Base-by-base conservation (phyloP, 2,329 filamentous ascomycete species). In the Teratosphaeria pseudoeucalypti region DNA sequence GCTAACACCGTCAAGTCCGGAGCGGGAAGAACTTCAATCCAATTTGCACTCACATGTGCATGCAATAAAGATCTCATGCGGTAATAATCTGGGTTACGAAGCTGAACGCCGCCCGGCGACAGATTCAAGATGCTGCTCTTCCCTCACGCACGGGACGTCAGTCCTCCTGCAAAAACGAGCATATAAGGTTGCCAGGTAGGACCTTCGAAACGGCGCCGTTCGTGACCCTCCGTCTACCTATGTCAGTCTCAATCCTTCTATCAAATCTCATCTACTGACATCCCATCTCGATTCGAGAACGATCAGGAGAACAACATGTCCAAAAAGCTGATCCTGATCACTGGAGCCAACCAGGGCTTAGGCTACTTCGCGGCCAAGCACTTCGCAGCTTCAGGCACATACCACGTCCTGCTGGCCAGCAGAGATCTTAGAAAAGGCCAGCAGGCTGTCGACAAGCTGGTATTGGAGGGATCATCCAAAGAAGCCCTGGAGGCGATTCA, bases 341-440 rank as follows among this genome's bases (percentile, higher is more conserved):
- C 77, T 29, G 76, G 76, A 60, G 75, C 76, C 52, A 76, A 74
- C 59, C 71, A 75, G 66, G 76, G 76, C 57, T 76, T 78, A 65
- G 79, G 79, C 34, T 75, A 74, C 61, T 75, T 75, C 58, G 73
- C 71, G 6, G 71, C 73, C 23, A 74, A 75, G 58, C 73, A 76
- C 39, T 67, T 79, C 23, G 68, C 72, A 9, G 66, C 69, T 23
- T 72, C 73, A 14, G 66, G 71, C 54, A 67, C 71, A 58, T 77
- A 77, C 63, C 71, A 76, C 60, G 65, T 78, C 57, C 68, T 79
- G 43, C 61, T 78, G 47, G 68, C 71, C 10, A 72, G 72, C 57
- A 73, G 78, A 34, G 70, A 71, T 54, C 59, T 73, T 37, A 60
- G 63, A 5, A 73, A 75, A 47, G 70, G 72, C 32, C 63, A 74